Percentiles rank a stretch among this genome's conserved stretches.
Evolutionary conservation across 2,329 filamentous ascomycete genomes (phyloP).

Genomic region (Fusarium virguliforme): DNA sequence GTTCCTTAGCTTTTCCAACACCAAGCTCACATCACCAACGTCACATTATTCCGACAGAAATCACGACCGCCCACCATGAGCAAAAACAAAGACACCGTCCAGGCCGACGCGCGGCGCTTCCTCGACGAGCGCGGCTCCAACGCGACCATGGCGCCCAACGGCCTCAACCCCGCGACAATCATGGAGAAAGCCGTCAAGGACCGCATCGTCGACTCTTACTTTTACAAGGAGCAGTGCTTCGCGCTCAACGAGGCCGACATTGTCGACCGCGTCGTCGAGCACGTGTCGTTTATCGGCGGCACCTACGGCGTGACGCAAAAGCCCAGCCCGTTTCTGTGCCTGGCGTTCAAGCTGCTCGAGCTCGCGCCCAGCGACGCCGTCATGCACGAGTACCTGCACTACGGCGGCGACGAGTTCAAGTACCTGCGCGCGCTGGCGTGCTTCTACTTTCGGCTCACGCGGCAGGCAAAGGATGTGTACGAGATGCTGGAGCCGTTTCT

Average conservation of each 20-base stretch:
- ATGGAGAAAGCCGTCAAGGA: constrained; percentile 97
- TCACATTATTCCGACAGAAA: constrained; percentile 21
- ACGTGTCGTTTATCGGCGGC: constrained; percentile 87
- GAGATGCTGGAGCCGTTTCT: constrained; percentile 85
- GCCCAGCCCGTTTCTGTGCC: constrained; percentile 92
- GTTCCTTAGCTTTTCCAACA: constrained; percentile 43
- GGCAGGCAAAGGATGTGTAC: constrained; percentile 86
- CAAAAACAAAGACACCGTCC: constrained; percentile 70
- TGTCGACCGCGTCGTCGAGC: constrained; percentile 89
- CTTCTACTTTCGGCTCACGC: constrained; percentile 94
- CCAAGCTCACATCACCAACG: constrained; percentile 38
- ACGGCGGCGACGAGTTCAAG: constrained; percentile 83
- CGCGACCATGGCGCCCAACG: constrained; percentile 83
- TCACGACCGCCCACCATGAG: constrained; percentile 49
- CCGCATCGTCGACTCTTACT: constrained; percentile 94
- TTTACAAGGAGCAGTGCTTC: constrained; percentile 99
- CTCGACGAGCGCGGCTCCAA: constrained; percentile 92
- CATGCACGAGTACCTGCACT: constrained; percentile 83
- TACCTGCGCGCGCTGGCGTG: constrained; percentile 91
- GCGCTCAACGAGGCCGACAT: constrained; percentile 88
- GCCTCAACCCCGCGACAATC: constrained; percentile 94
- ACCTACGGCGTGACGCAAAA: constrained; percentile 88
- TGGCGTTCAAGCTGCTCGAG: constrained; percentile 95
- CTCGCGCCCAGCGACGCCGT: constrained; percentile 86
- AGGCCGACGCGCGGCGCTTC: constrained; percentile 85